Conservation (phyloP, 2,329 filamentous ascomycete genomes). For the Lizonia empirigonia region DNA sequence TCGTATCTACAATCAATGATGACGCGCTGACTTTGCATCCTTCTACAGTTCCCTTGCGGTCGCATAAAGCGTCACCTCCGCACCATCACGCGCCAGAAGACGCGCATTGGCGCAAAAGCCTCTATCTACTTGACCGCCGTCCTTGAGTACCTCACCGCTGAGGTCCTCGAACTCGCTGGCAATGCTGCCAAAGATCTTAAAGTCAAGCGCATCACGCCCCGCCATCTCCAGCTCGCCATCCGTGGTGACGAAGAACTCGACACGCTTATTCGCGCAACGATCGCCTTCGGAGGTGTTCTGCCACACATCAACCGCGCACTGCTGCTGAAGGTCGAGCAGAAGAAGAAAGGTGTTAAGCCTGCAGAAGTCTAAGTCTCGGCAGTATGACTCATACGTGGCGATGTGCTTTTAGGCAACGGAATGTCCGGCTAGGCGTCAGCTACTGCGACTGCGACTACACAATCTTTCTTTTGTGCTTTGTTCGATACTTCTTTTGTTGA, state of each 20-base stretch:
- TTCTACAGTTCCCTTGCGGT: slow-evolving; percentile 88
- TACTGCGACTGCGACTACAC: slow-evolving; percentile 14
- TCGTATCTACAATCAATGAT: slow-evolving; percentile 17
- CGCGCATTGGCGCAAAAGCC: slow-evolving; percentile 98
- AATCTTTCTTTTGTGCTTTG: slow-evolving; percentile 27
- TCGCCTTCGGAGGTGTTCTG: slow-evolving; percentile 96
- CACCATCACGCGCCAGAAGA: slow-evolving; percentile 99
- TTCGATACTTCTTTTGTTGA: slow-evolving; percentile 17
- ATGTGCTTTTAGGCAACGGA: slow-evolving; percentile 8
- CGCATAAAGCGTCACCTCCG: slow-evolving; percentile 99
- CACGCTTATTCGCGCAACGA: slow-evolving; percentile 95
- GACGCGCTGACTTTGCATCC: slow-evolving; percentile 33
- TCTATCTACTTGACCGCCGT: slow-evolving; percentile 98
- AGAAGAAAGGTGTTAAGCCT: slow-evolving; percentile 86
- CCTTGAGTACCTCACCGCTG: slow-evolving; percentile 95
- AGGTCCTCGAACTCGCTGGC: slow-evolving; percentile 96
- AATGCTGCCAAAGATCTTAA: slow-evolving; percentile 99
- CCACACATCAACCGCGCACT: slow-evolving; percentile 98
- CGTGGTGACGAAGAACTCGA: slow-evolving; percentile 98
- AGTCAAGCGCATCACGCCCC: slow-evolving; percentile 98
- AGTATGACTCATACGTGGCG: slow-evolving; percentile 5
- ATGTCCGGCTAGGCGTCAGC: slow-evolving; percentile 2
- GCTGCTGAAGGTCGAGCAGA: slow-evolving; percentile 93
- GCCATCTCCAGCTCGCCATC: slow-evolving; percentile 96
- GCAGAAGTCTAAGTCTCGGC: slow-evolving; percentile 32